These are phyloP conservation scores for Pseudocercospora vitis DNA, from an alignment of 2,329 filamentous ascomycete species.

Conservation along the genomic window DNA sequence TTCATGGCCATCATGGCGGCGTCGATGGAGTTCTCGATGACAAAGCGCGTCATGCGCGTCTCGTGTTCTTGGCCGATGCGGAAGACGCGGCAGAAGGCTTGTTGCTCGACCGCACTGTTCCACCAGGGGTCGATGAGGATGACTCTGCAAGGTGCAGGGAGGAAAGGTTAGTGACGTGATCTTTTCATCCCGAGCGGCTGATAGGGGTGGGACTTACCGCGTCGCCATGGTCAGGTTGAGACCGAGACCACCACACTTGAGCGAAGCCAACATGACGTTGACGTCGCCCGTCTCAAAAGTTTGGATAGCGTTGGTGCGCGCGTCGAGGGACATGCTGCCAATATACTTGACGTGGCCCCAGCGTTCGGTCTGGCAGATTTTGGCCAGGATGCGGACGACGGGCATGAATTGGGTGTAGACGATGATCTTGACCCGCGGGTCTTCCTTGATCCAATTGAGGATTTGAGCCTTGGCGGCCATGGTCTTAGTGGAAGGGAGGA, in stretches of 20 bases:
- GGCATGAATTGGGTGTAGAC: constrained; percentile 59
- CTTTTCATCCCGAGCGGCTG: background rate
- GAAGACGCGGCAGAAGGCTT: constrained; percentile 60
- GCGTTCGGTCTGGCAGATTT: constrained; percentile 51
- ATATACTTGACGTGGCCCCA: constrained; percentile 54
- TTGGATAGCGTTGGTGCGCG: constrained; percentile 49
- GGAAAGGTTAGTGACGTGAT: background rate
- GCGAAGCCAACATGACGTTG: constrained; percentile 55
- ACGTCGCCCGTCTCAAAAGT: constrained; percentile 47
- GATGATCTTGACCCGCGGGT: constrained; percentile 55
- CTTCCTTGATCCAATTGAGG: constrained; percentile 47
- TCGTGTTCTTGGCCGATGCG: constrained; percentile 64
- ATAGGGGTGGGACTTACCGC: too few relatives aligned
- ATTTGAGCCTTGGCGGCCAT: constrained; percentile 49
- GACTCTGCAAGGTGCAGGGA: constrained; percentile 42
- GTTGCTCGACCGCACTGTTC: constrained; percentile 49
- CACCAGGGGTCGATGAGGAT: constrained; percentile 57
- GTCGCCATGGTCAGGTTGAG: constrained; percentile 62
- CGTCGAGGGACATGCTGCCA: constrained; percentile 49
- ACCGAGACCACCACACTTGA: constrained; percentile 58
- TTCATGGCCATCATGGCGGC: constrained; percentile 58
- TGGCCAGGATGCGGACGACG: constrained; percentile 53
- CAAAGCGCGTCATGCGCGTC: constrained; percentile 60
- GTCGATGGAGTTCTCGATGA: constrained; percentile 60
- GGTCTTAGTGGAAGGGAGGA: constrained; percentile 50